Evolutionary conservation across 2,329 filamentous ascomycete genomes (phyloP).

Genomic region (Penicillium sp.): DNA sequence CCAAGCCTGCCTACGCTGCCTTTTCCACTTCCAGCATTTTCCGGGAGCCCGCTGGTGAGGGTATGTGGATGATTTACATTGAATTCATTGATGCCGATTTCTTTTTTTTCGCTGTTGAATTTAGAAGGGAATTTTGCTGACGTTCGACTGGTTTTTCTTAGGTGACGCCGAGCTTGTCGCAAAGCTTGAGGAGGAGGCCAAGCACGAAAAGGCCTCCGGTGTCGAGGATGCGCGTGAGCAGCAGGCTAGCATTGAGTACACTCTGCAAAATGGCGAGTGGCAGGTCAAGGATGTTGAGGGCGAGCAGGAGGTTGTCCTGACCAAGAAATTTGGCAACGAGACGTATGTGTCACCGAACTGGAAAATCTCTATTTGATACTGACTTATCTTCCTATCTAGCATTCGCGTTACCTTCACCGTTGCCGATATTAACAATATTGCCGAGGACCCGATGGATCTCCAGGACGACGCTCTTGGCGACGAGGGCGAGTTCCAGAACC

Average conservation of each 20-base stretch:
- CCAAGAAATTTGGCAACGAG: conserved; percentile 79
- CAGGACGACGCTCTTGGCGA: conserved; percentile 55
- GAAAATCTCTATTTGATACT: neutral
- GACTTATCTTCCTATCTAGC: conserved; percentile 24
- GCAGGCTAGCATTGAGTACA: conserved; percentile 87
- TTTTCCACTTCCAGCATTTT: conserved; percentile 45
- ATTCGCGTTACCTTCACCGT: conserved; percentile 82
- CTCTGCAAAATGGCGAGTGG: conserved; percentile 79
- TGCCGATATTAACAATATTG: conserved; percentile 69
- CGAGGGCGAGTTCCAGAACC: conserved; percentile 53
- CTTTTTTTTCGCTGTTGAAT: neutral
- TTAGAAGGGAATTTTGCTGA: conserved; percentile 2
- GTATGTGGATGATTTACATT: conserved; percentile 29
- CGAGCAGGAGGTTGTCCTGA: conserved; percentile 81
- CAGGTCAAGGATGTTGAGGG: conserved; percentile 73
- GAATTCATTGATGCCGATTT: neutral
- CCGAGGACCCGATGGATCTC: conserved; percentile 48
- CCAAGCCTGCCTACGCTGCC: conserved; percentile 41
- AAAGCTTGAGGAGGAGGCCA: conserved; percentile 80
- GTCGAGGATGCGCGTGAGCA: conserved; percentile 67
- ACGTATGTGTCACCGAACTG: conserved; percentile 54
- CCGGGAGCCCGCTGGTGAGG: conserved; percentile 45
- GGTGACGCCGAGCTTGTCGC: conserved; percentile 74
- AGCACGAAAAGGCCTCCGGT: conserved; percentile 78
- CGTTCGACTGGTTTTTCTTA: conserved; percentile 18